A percentile compares a stretch with the other conserved stretches of the same genome.
Evolutionary conservation across 805 yeast species (phyloP).

Genomic region (Candida maesae): DNA sequence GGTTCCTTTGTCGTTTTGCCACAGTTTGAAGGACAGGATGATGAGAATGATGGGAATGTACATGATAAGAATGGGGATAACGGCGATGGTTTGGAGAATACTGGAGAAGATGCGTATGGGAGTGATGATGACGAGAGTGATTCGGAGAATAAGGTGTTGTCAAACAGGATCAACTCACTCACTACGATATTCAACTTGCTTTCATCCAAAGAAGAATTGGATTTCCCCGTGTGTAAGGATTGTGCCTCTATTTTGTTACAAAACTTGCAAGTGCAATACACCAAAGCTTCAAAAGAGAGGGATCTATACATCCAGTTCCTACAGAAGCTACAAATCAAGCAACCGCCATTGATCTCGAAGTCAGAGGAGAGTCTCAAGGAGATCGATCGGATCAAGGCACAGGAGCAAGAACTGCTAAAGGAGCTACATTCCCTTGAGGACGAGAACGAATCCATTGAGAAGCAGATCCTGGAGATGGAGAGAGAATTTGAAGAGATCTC

Average conservation of each 20-base stretch:
- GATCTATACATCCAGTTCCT: slow-evolving; percentile 74
- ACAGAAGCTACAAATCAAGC: slow-evolving; percentile 59
- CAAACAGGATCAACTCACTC: slow-evolving; percentile 48
- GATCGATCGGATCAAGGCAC: slow-evolving; percentile 27
- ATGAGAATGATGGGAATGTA: slow-evolving; percentile 25
- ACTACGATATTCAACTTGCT: slow-evolving; percentile 68
- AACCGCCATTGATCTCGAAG: slow-evolving; percentile 34
- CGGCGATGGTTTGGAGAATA: slow-evolving; percentile 30
- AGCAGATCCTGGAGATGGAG: slow-evolving; percentile 36
- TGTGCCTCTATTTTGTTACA: slow-evolving; percentile 68
- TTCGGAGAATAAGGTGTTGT: slow-evolving; percentile 34
- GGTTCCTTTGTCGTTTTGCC: slow-evolving; percentile 29
- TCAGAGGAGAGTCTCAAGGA: slow-evolving; percentile 25
- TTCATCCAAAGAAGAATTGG: slow-evolving; percentile 70
- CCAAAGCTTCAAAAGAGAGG: slow-evolving; percentile 69
- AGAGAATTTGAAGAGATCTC: slow-evolving; percentile 44
- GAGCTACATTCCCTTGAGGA: slow-evolving; percentile 44
- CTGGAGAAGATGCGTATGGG: no score
- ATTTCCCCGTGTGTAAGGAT: slow-evolving; percentile 84
- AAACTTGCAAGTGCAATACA: slow-evolving; percentile 65
- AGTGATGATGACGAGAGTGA: slow-evolving; percentile 22
- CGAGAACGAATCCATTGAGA: slow-evolving; percentile 30
- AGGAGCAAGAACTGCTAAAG: slow-evolving; percentile 41
- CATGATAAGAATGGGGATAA: slow-evolving; percentile 5
- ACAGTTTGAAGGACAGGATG: slow-evolving; percentile 24